These are phyloP conservation scores for Paxillus rubicundulus DNA, from an alignment of 768 basidiomycete genomes.

Conservation along the genomic window DNA sequence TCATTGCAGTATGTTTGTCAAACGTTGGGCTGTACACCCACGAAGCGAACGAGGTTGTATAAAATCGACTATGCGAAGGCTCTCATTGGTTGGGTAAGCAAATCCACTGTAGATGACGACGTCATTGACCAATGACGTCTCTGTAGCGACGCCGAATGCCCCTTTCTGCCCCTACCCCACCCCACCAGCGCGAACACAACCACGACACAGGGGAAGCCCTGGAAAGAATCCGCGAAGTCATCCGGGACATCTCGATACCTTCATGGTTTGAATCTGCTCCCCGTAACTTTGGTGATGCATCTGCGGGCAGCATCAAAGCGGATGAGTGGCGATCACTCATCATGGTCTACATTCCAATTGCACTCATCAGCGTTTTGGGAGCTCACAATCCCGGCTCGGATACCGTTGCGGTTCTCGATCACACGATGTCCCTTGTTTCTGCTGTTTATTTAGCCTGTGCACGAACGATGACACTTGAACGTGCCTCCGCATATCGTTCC, in stretches of 20 bases:
- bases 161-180: not conserved
- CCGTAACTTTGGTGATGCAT: conserved; percentile 19
- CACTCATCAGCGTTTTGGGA: conserved; percentile 31
- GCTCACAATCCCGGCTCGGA: no score
- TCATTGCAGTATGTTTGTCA: not conserved
- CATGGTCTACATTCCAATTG: conserved; percentile 34
- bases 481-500: no score
- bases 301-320: conserved; percentile 36
- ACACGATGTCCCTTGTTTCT: no score
- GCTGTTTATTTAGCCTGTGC: no score
- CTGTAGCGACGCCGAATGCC: conserved; percentile 1
- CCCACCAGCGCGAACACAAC: not conserved
- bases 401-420: no score
- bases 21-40: not conserved
- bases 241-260: conserved; percentile 1
- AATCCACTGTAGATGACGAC: no score
- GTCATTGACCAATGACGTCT: not conserved
- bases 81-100: conserved; percentile 9
- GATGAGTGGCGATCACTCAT: conserved; percentile 34
- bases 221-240: not conserved
- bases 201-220: not conserved
- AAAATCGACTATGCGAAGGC: conserved; percentile 6
- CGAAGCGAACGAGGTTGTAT: not conserved
- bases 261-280: conserved; percentile 16
- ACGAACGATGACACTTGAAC: no score